phyloP scores from a whole-genome alignment of 2,329 filamentous ascomycete species.

The Aspergillus sp. region DNA sequence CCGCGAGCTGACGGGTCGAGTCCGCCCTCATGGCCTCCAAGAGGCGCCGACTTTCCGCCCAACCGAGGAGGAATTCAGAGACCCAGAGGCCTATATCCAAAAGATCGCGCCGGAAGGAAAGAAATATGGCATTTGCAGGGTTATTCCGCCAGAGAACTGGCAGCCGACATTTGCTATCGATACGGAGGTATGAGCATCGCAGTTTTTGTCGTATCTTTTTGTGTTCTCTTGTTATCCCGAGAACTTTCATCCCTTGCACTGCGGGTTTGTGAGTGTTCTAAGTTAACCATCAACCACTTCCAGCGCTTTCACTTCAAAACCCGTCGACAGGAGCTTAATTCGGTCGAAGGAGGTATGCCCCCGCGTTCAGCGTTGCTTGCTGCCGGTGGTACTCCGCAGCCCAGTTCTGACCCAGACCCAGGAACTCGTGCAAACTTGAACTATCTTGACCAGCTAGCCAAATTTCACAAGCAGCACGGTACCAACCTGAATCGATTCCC shows the following conservation, averaged over 20 bases:
- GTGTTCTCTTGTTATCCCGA: not conserved
- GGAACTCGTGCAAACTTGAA: conserved; percentile 93
- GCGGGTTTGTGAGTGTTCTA: not conserved
- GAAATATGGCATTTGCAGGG: conserved; percentile 90
- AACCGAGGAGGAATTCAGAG: conserved; percentile 89
- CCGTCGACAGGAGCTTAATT: conserved; percentile 93
- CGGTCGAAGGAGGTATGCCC: conserved; percentile 85
- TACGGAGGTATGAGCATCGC: conserved; percentile 70
- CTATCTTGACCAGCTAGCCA: conserved; percentile 90
- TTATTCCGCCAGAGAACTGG: conserved; percentile 91
- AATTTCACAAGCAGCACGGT: conserved; percentile 96
- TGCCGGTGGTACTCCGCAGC: conserved; percentile 31
- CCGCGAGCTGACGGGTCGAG: conserved; percentile 73
- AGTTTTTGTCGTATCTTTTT: not conserved
- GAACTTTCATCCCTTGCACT: not conserved
- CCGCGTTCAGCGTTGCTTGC: conserved; percentile 28
- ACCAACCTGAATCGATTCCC: conserved; percentile 91
- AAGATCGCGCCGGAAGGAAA: conserved; percentile 85
- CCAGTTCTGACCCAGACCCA: conserved; percentile 48
- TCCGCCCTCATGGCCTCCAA: conserved; percentile 77
- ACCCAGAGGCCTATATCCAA: conserved; percentile 89
- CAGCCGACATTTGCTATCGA: conserved; percentile 95
- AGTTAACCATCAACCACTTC: conserved; percentile 19
- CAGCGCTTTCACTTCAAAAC: conserved; percentile 97
- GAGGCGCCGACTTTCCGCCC: conserved; percentile 90